Evolutionary conservation across 2,329 filamentous ascomycete genomes (phyloP), one percentile per base, ranked within the genome.

Genomic region (Fusarium chlamydosporum): DNA sequence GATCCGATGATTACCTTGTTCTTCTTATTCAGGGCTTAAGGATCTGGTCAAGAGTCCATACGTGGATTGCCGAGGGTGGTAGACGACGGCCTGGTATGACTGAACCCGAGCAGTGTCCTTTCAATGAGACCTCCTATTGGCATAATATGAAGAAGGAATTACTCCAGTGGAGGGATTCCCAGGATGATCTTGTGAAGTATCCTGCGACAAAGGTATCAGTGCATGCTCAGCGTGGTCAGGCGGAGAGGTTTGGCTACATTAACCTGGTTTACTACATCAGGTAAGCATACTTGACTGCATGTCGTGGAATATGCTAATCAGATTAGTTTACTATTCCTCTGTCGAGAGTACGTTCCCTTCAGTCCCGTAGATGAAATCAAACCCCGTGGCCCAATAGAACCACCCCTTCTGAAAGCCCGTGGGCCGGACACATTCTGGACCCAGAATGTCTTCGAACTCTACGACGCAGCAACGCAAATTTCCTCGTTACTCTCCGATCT

Each of bases 201-300:
- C 72, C 72, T 7, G 67, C 55, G 4, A 70, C 71, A 0, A 74
- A 67, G 1, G 65, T 70, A 0, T 72, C 71, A 0, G 65, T 71
- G 4, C 72, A 74, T 53, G 70, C 72, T 3, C 72, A 74, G 41
- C 46, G 71, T 3, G 68, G 72, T 16, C 72, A 74, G 4, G 72
- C 69, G 2, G 72, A 75, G 50, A 65, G 55, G 13, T 75, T 74
- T 34, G 72, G 71, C 3, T 72, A 72, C 15, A 58, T 75, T 23
- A 74, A 74, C 29, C 23, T 75, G 9, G 67, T 75, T 0, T 75
- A 74, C 60, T 74, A 75, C 33, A 43, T 75, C 35, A 72, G 71
- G 72, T 74, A 18, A 53, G 43, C 6, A 3, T 0, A 11, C 2
- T 3, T 1, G 0, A 0, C 1, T 9, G 7, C 3, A 10, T 0